Evolutionary conservation across 2,329 filamentous ascomycete genomes (phyloP).

Genomic region (Trichoderma koningii): DNA sequence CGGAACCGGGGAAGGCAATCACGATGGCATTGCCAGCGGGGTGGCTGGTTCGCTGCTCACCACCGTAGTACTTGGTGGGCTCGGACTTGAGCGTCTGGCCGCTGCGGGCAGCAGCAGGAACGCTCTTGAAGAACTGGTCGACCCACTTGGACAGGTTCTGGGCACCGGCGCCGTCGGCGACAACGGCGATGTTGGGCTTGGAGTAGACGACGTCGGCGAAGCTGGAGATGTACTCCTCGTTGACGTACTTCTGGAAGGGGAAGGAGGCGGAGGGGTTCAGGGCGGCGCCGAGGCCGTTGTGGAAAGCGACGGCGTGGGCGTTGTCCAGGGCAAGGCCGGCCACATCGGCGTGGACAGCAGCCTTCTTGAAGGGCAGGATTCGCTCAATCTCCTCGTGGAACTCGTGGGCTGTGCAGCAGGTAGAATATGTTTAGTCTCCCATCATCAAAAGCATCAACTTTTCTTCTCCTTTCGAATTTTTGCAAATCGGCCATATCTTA

Average conservation of each 20-base stretch:
- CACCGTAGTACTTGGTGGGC: slow-evolving; percentile 86
- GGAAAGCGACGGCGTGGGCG: slow-evolving; percentile 85
- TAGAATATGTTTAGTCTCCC: slow-evolving; percentile 26
- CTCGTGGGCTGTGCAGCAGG: slow-evolving; percentile 68
- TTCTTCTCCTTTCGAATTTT: slow-evolving; percentile 3
- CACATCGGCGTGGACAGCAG: slow-evolving; percentile 65
- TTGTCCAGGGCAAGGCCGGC: slow-evolving; percentile 76
- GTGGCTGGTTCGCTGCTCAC: slow-evolving; percentile 86
- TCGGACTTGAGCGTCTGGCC: slow-evolving; percentile 58
- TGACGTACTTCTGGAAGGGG: slow-evolving; percentile 77
- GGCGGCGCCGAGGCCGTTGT: slow-evolving; percentile 83
- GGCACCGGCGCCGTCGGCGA: slow-evolving; percentile 83
- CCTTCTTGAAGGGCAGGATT: slow-evolving; percentile 76
- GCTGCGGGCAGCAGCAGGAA: slow-evolving; percentile 57
- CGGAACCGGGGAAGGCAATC: slow-evolving; percentile 89
- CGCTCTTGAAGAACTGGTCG: slow-evolving; percentile 82
- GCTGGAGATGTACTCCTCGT: slow-evolving; percentile 70
- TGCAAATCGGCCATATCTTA: slow-evolving; percentile 46
- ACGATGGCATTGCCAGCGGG: slow-evolving; percentile 78
- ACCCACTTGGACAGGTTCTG: slow-evolving; percentile 84
- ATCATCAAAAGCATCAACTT: background rate
- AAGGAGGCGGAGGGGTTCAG: slow-evolving; percentile 71
- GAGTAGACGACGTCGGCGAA: slow-evolving; percentile 80
- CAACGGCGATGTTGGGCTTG: slow-evolving; percentile 87
- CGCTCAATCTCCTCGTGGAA: slow-evolving; percentile 84